A percentile compares a stretch with the other conserved stretches of the same genome.
Evolutionary conservation across 352 stramenopile genomes (phyloP).

Genomic region (Globisporangium yorkense): DNA sequence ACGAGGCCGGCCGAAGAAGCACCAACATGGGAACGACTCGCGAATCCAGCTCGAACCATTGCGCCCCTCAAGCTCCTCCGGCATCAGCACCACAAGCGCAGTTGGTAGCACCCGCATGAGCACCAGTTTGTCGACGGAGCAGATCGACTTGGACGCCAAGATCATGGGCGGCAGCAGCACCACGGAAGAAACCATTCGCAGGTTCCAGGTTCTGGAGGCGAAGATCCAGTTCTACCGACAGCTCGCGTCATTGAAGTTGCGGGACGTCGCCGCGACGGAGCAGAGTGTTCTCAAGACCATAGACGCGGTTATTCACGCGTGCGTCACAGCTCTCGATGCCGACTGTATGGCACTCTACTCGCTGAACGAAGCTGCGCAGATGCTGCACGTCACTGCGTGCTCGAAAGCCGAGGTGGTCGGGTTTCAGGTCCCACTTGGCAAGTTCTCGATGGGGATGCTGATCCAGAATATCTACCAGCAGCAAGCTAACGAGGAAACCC

Average conservation of each 20-base stretch:
- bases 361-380: slow-evolving; percentile 24
- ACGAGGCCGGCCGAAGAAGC: slow-evolving; percentile 49
- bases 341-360: slow-evolving; percentile 55
- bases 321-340: slow-evolving; percentile 29
- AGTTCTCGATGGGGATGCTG: slow-evolving; percentile 39
- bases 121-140: slow-evolving; percentile 33
- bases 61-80: slow-evolving; percentile 24
- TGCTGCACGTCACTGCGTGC: slow-evolving; percentile 45
- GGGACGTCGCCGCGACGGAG: slow-evolving; percentile 33
- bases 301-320: slow-evolving; percentile 31
- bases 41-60: slow-evolving; percentile 63
- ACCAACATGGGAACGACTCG: slow-evolving; percentile 36
- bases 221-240: slow-evolving; percentile 59
- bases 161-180: slow-evolving; percentile 30
- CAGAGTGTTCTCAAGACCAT: slow-evolving; percentile 40
- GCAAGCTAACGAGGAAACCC: slow-evolving; percentile 4
- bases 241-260: slow-evolving; percentile 42
- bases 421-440: slow-evolving; percentile 45
- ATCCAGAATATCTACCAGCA: slow-evolving; percentile 22
- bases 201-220: slow-evolving; percentile 28
- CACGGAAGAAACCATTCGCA: slow-evolving; percentile 27
- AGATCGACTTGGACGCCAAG: slow-evolving; percentile 36
- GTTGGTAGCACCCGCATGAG: slow-evolving; percentile 11
- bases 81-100: slow-evolving; percentile 2
- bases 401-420: slow-evolving; percentile 33